A percentile compares a stretch with the other conserved stretches of the same genome.
phyloP scores from a whole-genome alignment of 257 asterid species.

The Nicotiana knightiana region DNA sequence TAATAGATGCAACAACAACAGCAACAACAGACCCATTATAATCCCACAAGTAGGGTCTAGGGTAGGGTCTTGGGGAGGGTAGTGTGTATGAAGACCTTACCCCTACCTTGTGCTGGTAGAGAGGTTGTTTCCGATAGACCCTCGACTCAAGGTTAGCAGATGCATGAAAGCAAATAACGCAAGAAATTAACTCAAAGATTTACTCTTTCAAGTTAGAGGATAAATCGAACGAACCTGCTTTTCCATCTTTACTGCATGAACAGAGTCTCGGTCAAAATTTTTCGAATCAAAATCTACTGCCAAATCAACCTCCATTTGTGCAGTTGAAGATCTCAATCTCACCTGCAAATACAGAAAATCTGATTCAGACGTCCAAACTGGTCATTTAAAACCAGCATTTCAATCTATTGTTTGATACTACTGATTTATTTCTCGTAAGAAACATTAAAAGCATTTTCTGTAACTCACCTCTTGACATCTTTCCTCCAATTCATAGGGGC shows the following conservation, averaged over 20 bases:
- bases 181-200: background rate
- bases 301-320: constrained; percentile 75
- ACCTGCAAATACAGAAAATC: constrained; percentile 37
- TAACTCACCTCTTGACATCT: constrained; percentile 57
- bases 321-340: constrained; percentile 54
- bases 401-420: background rate
- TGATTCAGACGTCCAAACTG: background rate
- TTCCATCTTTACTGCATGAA: constrained; percentile 22
- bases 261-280: constrained; percentile 55
- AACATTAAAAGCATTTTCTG: background rate
- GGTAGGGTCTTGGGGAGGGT: too few species aligned
- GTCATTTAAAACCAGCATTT: constrained; percentile 3
- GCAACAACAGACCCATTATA: too few species aligned
- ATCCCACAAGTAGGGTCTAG: too few species aligned
- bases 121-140: too few species aligned
- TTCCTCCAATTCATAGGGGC: constrained; percentile 78
- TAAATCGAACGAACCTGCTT: constrained; percentile 19
- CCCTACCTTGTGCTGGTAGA: too few species aligned
- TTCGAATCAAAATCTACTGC: constrained; percentile 50
- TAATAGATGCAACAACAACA: too few species aligned
- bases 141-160: too few species aligned
- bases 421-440: background rate
- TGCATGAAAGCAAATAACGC: too few species aligned
- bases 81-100: too few species aligned
- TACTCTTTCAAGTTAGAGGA: background rate